Conservation (phyloP, 148 eudicot genomes). For the Hydrangea macrophylla region DNA sequence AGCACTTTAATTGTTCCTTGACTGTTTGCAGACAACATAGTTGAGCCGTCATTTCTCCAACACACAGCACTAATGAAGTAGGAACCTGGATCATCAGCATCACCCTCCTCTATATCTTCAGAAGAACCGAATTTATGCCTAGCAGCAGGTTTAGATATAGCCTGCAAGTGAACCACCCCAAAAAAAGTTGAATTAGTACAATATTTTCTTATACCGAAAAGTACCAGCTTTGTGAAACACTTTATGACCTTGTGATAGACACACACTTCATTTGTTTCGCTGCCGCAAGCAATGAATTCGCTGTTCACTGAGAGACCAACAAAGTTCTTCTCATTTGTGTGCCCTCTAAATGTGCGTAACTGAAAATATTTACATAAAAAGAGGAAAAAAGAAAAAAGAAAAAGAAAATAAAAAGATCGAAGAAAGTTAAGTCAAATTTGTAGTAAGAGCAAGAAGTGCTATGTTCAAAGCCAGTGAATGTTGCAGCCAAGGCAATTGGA, state of each 20-base stretch:
- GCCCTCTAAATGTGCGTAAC: conserved; percentile 75
- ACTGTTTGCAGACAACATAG: conserved; percentile 79
- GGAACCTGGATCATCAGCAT: conserved; percentile 57
- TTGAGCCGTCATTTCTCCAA: conserved; percentile 79
- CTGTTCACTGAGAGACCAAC: conserved; percentile 79
- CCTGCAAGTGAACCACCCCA: conserved; percentile 39
- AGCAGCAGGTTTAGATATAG: conserved; percentile 69
- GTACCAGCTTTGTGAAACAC: background rate
- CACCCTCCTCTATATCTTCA: conserved; percentile 43
- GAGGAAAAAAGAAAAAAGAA: too few species aligned
- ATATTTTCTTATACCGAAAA: background rate
- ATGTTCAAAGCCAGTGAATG: background rate
- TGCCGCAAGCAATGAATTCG: conserved; percentile 87
- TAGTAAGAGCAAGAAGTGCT: background rate
- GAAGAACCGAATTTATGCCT: conserved; percentile 56
- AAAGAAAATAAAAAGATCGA: background rate
- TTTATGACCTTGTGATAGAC: conserved; percentile 81
- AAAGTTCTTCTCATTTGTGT: conserved; percentile 80
- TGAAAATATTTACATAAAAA: too few species aligned
- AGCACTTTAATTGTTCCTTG: conserved; percentile 77
- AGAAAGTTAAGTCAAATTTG: background rate
- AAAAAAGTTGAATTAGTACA: conserved; percentile 1
- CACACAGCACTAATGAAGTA: too few species aligned
- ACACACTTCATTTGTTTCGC: too few species aligned
- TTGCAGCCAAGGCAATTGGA: background rate